Base-by-base conservation (phyloP, 129 eudicot genomes). In the Dittrichia graveolens region DNA sequence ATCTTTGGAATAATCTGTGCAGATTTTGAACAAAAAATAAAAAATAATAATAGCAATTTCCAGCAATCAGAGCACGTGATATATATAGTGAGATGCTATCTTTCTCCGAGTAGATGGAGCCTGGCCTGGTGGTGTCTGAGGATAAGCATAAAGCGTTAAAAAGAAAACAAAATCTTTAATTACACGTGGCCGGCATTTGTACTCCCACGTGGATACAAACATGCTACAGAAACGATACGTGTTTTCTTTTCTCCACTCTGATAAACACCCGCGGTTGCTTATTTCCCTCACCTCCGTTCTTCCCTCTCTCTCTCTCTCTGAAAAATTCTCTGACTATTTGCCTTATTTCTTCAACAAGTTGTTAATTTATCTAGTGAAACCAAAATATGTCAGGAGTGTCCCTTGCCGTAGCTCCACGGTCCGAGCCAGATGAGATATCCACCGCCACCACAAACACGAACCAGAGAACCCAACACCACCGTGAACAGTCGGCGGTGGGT, bases 301-400 rank as follows among this genome's bases (percentile, higher is more conserved):
- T 24, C 31, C 31, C 31, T 24, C 0, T 0, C 16, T 34, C 64
- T 5, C 43, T 24, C 64, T n/a, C 11, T 9, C 4, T 34, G 8
- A 3, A 46, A 11, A 46, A 46, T 1, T 7, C 3, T 7, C 8
- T 3, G 12, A 11, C 50, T 46, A 7, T 7, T 0, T 24, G 31
- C 31, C 31, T 24, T 24, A 0, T 24, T 24, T 24, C 31, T 24
- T 24, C 31, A 24, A 24, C 31, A 24, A 24, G 3, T 5, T 18
- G 39, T 56, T n/a, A n/a, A 54, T 3, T 54, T 40, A 14, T 0
- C 31, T 24, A 39, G 48, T 3, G 6, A 12, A 39, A 53, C 31
- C 31, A 9, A 9, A 79, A 63, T 4, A 89, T 89, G 91, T 89
- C 95, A 0, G 95, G 89, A 19, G 91, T 86, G 37, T 78, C 96